phyloP scores from a whole-genome alignment of 2,329 filamentous ascomycete species.

The Aureobasidium sp. region DNA sequence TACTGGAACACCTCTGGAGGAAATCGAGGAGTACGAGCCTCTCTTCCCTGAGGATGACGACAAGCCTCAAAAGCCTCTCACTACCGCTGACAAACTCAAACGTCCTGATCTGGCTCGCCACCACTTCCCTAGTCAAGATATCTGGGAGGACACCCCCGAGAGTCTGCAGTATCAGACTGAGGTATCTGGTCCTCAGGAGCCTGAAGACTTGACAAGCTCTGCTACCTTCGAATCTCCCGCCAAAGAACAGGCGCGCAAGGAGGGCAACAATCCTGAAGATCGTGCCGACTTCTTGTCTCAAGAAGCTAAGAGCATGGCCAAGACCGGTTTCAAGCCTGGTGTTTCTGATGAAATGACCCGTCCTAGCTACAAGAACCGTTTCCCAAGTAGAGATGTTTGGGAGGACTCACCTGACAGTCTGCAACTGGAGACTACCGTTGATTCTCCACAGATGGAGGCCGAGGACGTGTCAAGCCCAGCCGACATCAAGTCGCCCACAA shows the following conservation, averaged over 20 bases:
- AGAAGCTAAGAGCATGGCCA: conserved; percentile 52
- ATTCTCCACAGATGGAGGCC: conserved; percentile 25
- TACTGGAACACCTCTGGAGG: conserved; percentile 64
- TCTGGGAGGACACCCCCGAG: conserved; percentile 93
- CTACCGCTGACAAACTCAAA: conserved; percentile 51
- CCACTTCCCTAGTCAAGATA: conserved; percentile 87
- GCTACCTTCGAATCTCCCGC: conserved; percentile 40
- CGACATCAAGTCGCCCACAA: conserved; percentile 15
- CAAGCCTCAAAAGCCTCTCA: conserved; percentile 47
- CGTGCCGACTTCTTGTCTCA: conserved; percentile 38
- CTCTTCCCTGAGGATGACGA: conserved; percentile 73
- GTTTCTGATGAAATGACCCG: conserved; percentile 46
- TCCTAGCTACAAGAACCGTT: conserved; percentile 59
- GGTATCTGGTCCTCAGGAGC: conserved; percentile 71
- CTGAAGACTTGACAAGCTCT: conserved; percentile 39
- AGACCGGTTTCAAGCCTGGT: conserved; percentile 50
- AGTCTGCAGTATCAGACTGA: conserved; percentile 71
- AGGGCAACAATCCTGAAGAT: conserved; percentile 35
- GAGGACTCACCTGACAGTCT: conserved; percentile 85
- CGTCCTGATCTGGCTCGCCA: conserved; percentile 42
- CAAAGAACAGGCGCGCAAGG: conserved; percentile 44
- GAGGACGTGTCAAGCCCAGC: conserved; percentile 25
- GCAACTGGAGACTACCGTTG: conserved; percentile 68
- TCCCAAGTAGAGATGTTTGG: conserved; percentile 91
- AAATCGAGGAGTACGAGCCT: conserved; percentile 91